phyloP scores from a whole-genome alignment of 148 eudicot species.

The Linanthus parryae region DNA sequence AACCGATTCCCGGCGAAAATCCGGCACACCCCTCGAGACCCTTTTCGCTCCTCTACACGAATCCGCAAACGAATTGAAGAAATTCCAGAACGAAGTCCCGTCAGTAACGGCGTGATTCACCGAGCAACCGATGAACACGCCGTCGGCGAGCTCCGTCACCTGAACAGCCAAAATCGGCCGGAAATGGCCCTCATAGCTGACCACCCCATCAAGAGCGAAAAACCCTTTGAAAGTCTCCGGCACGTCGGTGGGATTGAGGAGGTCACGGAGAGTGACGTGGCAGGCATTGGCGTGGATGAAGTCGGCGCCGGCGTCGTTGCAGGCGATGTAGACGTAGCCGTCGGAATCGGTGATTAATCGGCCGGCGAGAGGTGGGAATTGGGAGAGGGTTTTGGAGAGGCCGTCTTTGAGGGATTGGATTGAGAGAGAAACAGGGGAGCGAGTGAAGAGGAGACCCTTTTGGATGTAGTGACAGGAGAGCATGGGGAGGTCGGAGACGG shows the following conservation, averaged over 20 bases:
- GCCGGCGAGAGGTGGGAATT: slow-evolving; percentile 76
- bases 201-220: slow-evolving; percentile 42
- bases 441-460: slow-evolving; percentile 55
- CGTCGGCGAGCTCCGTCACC: slow-evolving; percentile 68
- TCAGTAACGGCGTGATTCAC: slow-evolving; percentile 76
- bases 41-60: slow-evolving; percentile 33
- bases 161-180: slow-evolving; percentile 51
- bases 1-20: slow-evolving; percentile 50
- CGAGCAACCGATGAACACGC: slow-evolving; percentile 59
- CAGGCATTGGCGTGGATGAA: slow-evolving; percentile 43
- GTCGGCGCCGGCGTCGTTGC: slow-evolving; percentile 53
- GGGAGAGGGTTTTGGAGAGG: slow-evolving; percentile 42
- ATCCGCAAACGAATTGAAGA: slow-evolving; percentile 70
- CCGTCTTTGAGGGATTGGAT: slow-evolving; percentile 26
- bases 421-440: slow-evolving; percentile 16
- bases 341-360: slow-evolving; percentile 38
- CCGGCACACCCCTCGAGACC: slow-evolving; percentile 34
- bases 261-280: slow-evolving; percentile 23
- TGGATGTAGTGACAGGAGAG: slow-evolving; percentile 88
- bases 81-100: slow-evolving; percentile 88
- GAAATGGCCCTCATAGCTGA: slow-evolving; percentile 68
- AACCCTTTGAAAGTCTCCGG: slow-evolving; percentile 42
- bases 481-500: slow-evolving; percentile 82
- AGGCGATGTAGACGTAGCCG: slow-evolving; percentile 46
- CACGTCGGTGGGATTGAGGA: slow-evolving; percentile 35